Percentiles rank a stretch among this genome's conserved stretches.
phyloP scores from a whole-genome alignment of 257 asterid species.

The Solanum neorickii region DNA sequence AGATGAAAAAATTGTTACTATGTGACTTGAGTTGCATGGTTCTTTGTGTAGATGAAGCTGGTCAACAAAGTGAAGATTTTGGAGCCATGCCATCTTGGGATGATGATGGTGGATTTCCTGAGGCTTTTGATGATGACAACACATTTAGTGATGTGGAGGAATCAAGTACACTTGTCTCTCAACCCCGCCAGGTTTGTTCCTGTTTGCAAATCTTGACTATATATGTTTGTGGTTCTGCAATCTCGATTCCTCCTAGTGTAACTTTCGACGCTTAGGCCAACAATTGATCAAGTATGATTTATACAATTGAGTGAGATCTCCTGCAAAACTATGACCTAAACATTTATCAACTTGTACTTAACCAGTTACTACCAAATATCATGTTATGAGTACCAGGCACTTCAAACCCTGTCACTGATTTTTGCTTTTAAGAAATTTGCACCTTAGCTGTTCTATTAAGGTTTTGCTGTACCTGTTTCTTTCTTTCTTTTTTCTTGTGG shows the following conservation, averaged over 20 bases:
- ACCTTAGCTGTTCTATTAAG: neutral
- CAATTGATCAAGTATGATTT: neutral
- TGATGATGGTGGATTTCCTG: slow-evolving; percentile 50
- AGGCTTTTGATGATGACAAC: slow-evolving; percentile 42
- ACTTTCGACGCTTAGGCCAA: neutral
- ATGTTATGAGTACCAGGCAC: neutral
- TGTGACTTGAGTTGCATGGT: neutral
- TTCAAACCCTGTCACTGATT: neutral
- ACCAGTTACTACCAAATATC: neutral
- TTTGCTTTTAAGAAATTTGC: neutral
- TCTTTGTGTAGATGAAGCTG: slow-evolving; percentile 36
- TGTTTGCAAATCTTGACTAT: neutral
- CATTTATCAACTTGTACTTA: neutral
- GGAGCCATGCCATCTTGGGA: slow-evolving; percentile 64
- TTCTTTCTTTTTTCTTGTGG: neutral
- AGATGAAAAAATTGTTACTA: neutral
- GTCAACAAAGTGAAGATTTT: slow-evolving; percentile 38
- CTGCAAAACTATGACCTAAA: neutral
- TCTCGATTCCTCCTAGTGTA: neutral
- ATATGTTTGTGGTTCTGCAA: neutral
- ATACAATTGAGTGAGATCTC: neutral
- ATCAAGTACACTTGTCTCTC: slow-evolving; percentile 63
- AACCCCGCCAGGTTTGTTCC: slow-evolving; percentile 85
- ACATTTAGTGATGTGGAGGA: slow-evolving; percentile 53
- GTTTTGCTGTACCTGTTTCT: neutral